These are phyloP conservation scores for Withania somnifera DNA, from an alignment of 305 asterid species.

Conservation along the genomic window DNA sequence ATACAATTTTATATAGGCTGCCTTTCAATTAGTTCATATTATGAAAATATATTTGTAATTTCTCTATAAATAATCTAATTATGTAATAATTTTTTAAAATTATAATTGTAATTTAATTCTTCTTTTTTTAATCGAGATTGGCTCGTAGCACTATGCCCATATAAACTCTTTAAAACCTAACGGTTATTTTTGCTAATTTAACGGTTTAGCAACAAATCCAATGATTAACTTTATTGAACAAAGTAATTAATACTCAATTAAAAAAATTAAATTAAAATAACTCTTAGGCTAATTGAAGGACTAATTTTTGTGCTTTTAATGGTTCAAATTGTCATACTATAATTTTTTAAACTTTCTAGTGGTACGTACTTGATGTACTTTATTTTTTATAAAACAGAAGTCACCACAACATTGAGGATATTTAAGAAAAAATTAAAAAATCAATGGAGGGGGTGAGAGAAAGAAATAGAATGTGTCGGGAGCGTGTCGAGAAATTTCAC, in stretches of 20 bases:
- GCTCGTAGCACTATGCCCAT: not conserved
- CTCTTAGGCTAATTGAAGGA: not conserved
- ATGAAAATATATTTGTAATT: not conserved
- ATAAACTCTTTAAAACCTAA: not conserved
- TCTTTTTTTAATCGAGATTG: not conserved
- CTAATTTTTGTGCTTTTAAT: not conserved
- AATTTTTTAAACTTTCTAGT: not conserved
- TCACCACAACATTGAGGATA: not conserved
- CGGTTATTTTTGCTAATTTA: not conserved
- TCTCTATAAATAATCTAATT: not conserved
- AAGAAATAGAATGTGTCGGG: not conserved
- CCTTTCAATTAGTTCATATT: too few species aligned
- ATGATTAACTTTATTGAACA: not conserved
- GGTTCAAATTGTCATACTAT: not conserved
- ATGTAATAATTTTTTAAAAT: not conserved
- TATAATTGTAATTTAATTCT: too few species aligned
- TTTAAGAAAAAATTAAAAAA: not conserved
- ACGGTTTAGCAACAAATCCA: not conserved
- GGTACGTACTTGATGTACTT: not conserved
- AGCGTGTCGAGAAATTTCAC: accelerated
- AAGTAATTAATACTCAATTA: too few species aligned
- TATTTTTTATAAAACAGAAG: not conserved
- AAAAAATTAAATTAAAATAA: too few species aligned
- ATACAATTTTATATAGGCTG: too few species aligned
- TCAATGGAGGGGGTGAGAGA: not conserved